These are phyloP conservation scores for Morella rubra DNA, from an alignment of 306 rosid species.

Conservation along the genomic window DNA sequence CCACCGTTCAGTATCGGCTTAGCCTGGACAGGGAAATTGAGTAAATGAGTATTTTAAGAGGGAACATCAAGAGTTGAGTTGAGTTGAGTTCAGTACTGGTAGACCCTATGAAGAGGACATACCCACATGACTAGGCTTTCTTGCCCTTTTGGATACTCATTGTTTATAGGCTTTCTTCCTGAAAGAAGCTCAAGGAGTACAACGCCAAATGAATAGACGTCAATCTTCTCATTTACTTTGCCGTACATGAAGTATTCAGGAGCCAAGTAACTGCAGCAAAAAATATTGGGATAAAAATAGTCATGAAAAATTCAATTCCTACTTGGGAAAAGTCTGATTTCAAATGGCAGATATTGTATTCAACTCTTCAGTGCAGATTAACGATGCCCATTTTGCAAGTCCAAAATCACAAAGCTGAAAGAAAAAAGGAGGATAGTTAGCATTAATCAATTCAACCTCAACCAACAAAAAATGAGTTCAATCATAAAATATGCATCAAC, in stretches of 20 bases:
- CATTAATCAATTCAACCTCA: constrained; percentile 15
- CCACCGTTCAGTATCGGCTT: constrained; percentile 70
- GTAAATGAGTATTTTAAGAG: constrained; percentile 19
- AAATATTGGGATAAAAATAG: neutral
- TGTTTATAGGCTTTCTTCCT: constrained; percentile 87
- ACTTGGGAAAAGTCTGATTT: neutral
- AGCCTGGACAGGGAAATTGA: constrained; percentile 59
- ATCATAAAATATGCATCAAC: constrained; percentile 40
- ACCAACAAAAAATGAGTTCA: neutral
- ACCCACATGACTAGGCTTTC: constrained; percentile 99
- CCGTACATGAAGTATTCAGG: constrained; percentile 99
- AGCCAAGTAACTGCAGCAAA: constrained; percentile 83
- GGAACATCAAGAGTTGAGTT: constrained; percentile 9
- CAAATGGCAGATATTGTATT: too few species aligned
- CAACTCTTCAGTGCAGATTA: constrained; percentile 90
- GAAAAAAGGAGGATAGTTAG: constrained; percentile 25
- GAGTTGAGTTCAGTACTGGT: neutral
- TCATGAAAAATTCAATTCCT: neutral
- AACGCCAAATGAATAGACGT: constrained; percentile 88
- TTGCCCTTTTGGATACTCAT: constrained; percentile 75
- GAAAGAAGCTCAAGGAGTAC: constrained; percentile 96
- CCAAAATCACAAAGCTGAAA: constrained; percentile 96
- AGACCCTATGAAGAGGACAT: constrained; percentile 28
- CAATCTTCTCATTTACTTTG: constrained; percentile 86
- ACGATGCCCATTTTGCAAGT: constrained; percentile 84